Base-by-base conservation (phyloP, 164 flowering plant species). In the Euptelea pleiosperma region DNA sequence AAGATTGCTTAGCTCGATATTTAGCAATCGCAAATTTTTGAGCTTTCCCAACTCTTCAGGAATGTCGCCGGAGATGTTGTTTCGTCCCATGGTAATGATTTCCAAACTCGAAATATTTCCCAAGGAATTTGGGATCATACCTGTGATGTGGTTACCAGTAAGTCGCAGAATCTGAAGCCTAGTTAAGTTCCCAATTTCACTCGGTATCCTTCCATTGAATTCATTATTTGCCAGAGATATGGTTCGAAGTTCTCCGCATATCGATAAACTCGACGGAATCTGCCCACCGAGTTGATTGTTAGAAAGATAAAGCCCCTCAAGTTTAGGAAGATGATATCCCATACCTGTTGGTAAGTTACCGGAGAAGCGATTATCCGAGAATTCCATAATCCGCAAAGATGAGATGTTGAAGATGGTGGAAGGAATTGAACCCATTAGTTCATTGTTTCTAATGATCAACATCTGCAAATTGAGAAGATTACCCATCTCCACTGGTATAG, bases 151-250 rank as follows among this genome's bases (percentile, higher is more conserved):
- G 52, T 46, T 56, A 47, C 11, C 37, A 0, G 64, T 61, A 2
- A 69, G 58, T 31, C 30, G 45, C 29, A 69, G 22, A 33, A 12
- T n/a, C 33, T 39, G n/a, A 36, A 69, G 59, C 28, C 40, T 58
- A 3, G 58, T 28, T 37, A 65, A 53, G 29, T 48, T 52, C 8
- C 68, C 70, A 28, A 69, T 52, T 14, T 47, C 46, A 2, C 35
- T 62, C 12, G 68, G 64, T 21, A 73, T 58, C 64, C 48, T 51
- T 39, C 70, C 70, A 0, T 6, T 50, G 48, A 68, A 65, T 25
- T 47, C 40, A 34, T 65, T 73, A n/a, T 12, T 16, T 9, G 68
- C 43, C 11, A 55, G 25, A 0, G 57, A 49, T 24, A 69, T 18
- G 1, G 6, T 10, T 34, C n/a, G 24, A 11, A 69, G 65, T 0